A percentile compares a stretch with the other conserved stretches of the same genome.
Evolutionary conservation across 1,139 yeast species (phyloP).

Genomic region (Protomyces pachydermus): DNA sequence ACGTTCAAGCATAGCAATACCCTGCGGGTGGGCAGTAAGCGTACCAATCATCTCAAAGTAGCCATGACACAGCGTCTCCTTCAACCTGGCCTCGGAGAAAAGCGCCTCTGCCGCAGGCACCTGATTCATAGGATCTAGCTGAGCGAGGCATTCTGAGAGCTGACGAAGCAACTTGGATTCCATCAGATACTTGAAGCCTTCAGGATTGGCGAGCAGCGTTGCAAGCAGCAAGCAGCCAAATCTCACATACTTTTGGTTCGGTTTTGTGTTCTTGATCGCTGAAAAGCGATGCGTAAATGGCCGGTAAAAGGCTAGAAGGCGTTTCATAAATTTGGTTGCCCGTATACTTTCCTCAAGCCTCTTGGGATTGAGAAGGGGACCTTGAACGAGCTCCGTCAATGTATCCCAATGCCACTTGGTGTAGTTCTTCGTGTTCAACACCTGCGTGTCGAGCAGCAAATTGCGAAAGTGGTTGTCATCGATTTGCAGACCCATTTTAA

Average conservation of each 20-base stretch:
- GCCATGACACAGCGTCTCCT: slow-evolving; percentile 64
- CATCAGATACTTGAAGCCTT: slow-evolving; percentile 63
- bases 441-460: slow-evolving; percentile 62
- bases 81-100: slow-evolving; percentile 57
- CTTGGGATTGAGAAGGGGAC: slow-evolving; percentile 68
- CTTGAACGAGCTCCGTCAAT: slow-evolving; percentile 62
- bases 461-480: slow-evolving; percentile 70
- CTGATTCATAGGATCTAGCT: slow-evolving; percentile 72
- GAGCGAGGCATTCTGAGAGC: slow-evolving; percentile 80
- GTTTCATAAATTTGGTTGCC: slow-evolving; percentile 78
- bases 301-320: slow-evolving; percentile 78
- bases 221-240: slow-evolving; percentile 72
- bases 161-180: slow-evolving; percentile 79
- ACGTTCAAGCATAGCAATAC: slow-evolving; percentile 63
- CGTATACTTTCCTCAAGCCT: slow-evolving; percentile 72
- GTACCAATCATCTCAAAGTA: slow-evolving; percentile 75
- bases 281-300: slow-evolving; percentile 88
- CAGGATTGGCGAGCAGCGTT: slow-evolving; percentile 56
- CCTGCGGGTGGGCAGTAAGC: slow-evolving; percentile 55
- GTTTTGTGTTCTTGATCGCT: slow-evolving; percentile 50
- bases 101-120: slow-evolving; percentile 68
- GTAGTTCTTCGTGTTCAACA: slow-evolving; percentile 71
- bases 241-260: slow-evolving; percentile 54
- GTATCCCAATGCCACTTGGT: slow-evolving; percentile 85
- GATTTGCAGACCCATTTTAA: slow-evolving; percentile 49